phyloP scores from a whole-genome alignment of 768 basidiomycete genomes.

The Panellus pusillus region DNA sequence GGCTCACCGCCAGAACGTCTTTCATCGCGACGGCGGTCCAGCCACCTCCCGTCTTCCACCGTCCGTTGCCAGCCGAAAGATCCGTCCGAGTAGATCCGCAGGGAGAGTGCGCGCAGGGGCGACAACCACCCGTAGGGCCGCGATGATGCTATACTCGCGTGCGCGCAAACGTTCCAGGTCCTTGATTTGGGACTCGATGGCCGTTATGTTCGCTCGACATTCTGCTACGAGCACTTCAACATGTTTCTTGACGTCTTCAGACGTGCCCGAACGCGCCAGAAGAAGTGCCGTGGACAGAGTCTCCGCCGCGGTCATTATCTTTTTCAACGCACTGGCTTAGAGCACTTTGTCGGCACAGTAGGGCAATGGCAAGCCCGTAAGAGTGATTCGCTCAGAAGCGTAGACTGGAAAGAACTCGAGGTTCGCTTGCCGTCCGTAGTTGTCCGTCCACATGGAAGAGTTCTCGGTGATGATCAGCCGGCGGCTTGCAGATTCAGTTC shows the following conservation, averaged over 20 bases:
- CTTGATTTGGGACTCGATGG: constrained; percentile 11
- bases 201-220: constrained; percentile 1
- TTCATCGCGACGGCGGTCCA: background rate
- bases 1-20: constrained; percentile 9
- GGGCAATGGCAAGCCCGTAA: no score
- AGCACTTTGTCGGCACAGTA: no score
- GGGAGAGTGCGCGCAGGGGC: constrained; percentile 11
- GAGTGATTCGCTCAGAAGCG: no score
- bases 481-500: no score
- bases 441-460: no score
- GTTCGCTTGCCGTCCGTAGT: no score
- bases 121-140: constrained; percentile 2
- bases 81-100: constrained; percentile 1
- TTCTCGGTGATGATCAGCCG: no score
- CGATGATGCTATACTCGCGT: constrained; percentile 4
- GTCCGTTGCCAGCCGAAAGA: background rate
- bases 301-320: constrained; percentile 1
- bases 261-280: constrained; percentile 7
- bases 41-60: background rate
- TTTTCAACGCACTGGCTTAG: no score
- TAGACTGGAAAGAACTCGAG: no score
- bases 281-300: constrained; percentile 13
- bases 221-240: constrained; percentile 7
- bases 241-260: constrained; percentile 1
- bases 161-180: constrained; percentile 5